Conservation (phyloP, 1,284 basidiomycete genomes). For the Ganoderma sinense region DNA sequence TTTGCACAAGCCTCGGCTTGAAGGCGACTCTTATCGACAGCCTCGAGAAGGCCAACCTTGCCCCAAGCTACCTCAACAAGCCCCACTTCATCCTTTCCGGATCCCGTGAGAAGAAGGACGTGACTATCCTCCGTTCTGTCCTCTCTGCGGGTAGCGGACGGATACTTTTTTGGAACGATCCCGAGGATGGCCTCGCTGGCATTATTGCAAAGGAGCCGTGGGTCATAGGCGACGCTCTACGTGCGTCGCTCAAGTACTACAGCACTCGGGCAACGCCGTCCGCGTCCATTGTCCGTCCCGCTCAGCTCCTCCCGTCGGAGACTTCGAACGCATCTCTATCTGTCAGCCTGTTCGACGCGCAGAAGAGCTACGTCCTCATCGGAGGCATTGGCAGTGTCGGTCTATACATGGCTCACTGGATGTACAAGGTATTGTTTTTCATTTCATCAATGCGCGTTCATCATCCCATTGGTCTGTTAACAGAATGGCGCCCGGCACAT, state of each 20-base stretch:
- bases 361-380: conserved; percentile 32
- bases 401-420: conserved; percentile 43
- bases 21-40: background rate
- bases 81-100: conserved; percentile 27
- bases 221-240: conserved; percentile 22
- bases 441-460: background rate
- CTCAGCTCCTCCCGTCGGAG: background rate
- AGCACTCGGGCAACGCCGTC: background rate
- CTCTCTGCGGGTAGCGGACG: conserved; percentile 1
- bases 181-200: conserved; percentile 14
- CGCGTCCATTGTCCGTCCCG: too few relatives aligned
- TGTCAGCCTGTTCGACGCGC: conserved; percentile 11
- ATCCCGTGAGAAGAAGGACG: conserved; percentile 8
- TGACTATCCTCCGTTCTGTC: conserved; percentile 10
- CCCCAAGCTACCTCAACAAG: background rate
- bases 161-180: conserved; percentile 25
- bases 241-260: background rate
- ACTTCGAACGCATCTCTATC: background rate
- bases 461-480: background rate
- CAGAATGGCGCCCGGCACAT: conserved; percentile 49
- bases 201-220: conserved; percentile 22
- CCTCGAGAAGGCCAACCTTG: conserved; percentile 6
- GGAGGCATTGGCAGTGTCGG: conserved; percentile 39
- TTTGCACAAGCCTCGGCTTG: conserved; percentile 12
- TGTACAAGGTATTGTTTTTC: conserved; percentile 45